Evolutionary conservation across 2,329 filamentous ascomycete genomes (phyloP).

Genomic region (Apiospora pterosperma): DNA sequence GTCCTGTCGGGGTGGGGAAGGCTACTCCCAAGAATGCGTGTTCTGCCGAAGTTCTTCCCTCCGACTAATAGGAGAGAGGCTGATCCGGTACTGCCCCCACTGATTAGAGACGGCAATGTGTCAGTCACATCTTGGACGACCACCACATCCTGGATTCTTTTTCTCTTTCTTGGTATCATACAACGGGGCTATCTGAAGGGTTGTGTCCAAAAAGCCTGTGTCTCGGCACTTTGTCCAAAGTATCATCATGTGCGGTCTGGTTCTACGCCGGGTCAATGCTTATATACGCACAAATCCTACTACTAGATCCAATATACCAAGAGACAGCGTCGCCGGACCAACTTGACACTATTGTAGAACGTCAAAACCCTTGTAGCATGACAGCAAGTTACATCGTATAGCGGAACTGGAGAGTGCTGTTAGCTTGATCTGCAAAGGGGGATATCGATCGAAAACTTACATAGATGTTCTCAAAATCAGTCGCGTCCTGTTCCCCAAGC

Average conservation of each 20-base stretch:
- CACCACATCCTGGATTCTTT: background rate
- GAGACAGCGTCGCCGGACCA: background rate
- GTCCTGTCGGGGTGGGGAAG: background rate
- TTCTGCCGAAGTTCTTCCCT: background rate
- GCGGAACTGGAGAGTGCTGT: background rate
- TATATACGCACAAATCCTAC: background rate
- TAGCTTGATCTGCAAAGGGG: background rate
- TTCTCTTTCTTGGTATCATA: background rate
- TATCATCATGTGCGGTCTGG: background rate
- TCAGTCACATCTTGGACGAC: background rate
- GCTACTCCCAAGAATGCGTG: background rate
- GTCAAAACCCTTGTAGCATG: too few species aligned
- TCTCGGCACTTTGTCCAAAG: background rate
- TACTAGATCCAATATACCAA: background rate
- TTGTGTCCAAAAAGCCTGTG: background rate
- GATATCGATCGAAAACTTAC: constrained; percentile 18
- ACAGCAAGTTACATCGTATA: constrained; percentile 5
- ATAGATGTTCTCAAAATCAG: constrained; percentile 35
- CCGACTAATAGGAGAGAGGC: background rate
- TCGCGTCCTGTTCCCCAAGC: constrained; percentile 33
- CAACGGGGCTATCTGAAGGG: background rate
- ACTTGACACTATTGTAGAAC: background rate
- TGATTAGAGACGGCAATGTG: background rate
- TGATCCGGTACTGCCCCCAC: background rate
- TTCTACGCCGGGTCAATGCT: background rate